Base-by-base conservation (phyloP, 148 eudicot genomes). In the Cornus florida region DNA sequence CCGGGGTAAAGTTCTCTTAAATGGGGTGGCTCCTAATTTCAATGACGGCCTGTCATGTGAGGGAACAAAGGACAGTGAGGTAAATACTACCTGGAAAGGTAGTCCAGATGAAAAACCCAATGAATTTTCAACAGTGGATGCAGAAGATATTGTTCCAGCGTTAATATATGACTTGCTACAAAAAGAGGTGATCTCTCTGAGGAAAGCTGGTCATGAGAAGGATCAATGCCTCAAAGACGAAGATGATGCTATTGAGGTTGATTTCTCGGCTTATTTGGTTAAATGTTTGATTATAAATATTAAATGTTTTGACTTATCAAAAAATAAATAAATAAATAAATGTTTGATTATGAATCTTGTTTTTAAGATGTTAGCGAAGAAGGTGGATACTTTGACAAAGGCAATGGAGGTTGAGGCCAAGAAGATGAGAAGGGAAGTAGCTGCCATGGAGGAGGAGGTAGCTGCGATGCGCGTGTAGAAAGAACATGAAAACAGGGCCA, bases 361-460 rank as follows among this genome's bases (percentile, higher is more conserved):
- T 74, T 76, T 81, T 80, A 85, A 95, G 99, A 95, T 95, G 97
- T 79, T 93, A 69, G 95, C 98, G 67, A 93, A 87, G 92, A 95
- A 93, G 83, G 99, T 95, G 50, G 99, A 95, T 69, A 95, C 99
- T n/a, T 85, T 95, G 81, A 93, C 99, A 3, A 95, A 92, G 81
- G 99, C 98, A 19, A 92, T 95, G 99, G 99, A 95, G 85, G 96
- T 95, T 81, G 99, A 95, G 87, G 99, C 98, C 72, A 95, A 95
- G 86, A 95, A 93, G 90, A 93, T 95, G 99, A 89, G 99, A 83
- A 95, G 99, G 80, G 98, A 93, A 81, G 99, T 95, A 69, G 93
- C 98, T 84, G 97, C 97, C n/a, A 92, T 95, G 97, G 99, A 95
- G 88, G 93, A 95, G 83, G 99, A 95, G 88, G 99, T 95, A 77